Evolutionary conservation across 192 early-diverging fungal genomes (phyloP).

Genomic region (Gamsiella multidivaricata): DNA sequence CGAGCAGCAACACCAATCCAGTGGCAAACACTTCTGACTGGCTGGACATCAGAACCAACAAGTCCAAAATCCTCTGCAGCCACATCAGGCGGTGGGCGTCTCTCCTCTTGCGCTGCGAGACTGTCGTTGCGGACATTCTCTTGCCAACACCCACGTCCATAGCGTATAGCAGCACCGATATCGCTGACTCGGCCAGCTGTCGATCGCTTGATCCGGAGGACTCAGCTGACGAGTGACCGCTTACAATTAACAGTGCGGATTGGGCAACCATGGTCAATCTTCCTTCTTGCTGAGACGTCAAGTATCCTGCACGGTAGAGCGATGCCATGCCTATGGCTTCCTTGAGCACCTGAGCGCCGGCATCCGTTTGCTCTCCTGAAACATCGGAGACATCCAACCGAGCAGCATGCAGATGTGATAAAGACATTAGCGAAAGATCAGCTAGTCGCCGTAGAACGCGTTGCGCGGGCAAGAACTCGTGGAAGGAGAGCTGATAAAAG

Average conservation of each 20-base stretch:
- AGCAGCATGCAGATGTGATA: slow-evolving; percentile 43
- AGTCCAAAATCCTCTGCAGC: slow-evolving; percentile 61
- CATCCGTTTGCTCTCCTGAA: neutral
- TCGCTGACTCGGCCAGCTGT: slow-evolving; percentile 18
- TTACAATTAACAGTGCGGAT: slow-evolving; percentile 22
- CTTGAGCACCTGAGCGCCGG: slow-evolving; percentile 25
- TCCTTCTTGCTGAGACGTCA: slow-evolving; percentile 40
- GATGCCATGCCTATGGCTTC: slow-evolving; percentile 33
- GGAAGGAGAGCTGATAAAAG: slow-evolving; percentile 18
- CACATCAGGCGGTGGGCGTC: slow-evolving; percentile 44
- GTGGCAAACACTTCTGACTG: slow-evolving; percentile 13
- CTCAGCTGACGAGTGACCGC: neutral
- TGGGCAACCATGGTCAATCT: slow-evolving; percentile 20
- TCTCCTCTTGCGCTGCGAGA: slow-evolving; percentile 2
- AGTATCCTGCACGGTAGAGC: slow-evolving; percentile 39
- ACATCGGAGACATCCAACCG: slow-evolving; percentile 3
- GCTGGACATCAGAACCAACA: slow-evolving; percentile 57
- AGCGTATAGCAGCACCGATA: slow-evolving; percentile 48
- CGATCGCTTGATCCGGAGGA: neutral
- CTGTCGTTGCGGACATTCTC: neutral
- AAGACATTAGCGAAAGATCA: slow-evolving; percentile 42
- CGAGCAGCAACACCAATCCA: slow-evolving; percentile 31
- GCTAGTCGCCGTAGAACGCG: slow-evolving; percentile 38
- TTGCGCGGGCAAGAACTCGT: neutral
- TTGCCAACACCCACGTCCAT: slow-evolving; percentile 32